Evolutionary conservation across 331 rosid genomes (phyloP).

Genomic region (Quercus lobata): DNA sequence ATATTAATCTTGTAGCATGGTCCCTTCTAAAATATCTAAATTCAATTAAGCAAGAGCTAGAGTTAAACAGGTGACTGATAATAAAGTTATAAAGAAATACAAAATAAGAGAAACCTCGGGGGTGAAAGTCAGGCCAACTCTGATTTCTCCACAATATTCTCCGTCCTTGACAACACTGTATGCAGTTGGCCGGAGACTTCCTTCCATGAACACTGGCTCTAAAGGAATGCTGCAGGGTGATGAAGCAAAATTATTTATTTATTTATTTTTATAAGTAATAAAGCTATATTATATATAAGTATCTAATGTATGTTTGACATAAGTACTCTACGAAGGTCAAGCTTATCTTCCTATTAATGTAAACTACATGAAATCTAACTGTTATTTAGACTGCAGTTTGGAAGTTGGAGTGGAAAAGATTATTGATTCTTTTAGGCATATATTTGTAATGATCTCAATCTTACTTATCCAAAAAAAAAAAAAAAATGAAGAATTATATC

Average conservation of each 20-base stretch:
- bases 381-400: not conserved
- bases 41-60: no score
- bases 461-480: no score
- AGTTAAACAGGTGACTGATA: not conserved
- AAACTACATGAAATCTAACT: not conserved
- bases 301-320: not conserved
- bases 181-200: constrained; percentile 44
- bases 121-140: constrained; percentile 46
- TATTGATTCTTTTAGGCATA: not conserved
- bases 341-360: not conserved
- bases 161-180: constrained; percentile 54
- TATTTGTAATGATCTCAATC: no score
- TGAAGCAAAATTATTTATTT: not conserved
- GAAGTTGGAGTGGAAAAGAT: not conserved
- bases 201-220: constrained; percentile 36
- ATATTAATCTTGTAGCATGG: no score
- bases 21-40: not conserved
- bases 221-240: constrained; percentile 46
- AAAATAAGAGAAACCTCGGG: constrained; percentile 38
- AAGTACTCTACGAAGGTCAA: not conserved
- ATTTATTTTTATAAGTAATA: no score
- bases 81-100: not conserved
- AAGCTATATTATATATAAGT: not conserved
- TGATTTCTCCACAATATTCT: constrained; percentile 58
- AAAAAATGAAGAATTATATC: no score